Evolutionary conservation across 1,284 basidiomycete species (phyloP).

Genomic region (Phylloporus sp.): DNA sequence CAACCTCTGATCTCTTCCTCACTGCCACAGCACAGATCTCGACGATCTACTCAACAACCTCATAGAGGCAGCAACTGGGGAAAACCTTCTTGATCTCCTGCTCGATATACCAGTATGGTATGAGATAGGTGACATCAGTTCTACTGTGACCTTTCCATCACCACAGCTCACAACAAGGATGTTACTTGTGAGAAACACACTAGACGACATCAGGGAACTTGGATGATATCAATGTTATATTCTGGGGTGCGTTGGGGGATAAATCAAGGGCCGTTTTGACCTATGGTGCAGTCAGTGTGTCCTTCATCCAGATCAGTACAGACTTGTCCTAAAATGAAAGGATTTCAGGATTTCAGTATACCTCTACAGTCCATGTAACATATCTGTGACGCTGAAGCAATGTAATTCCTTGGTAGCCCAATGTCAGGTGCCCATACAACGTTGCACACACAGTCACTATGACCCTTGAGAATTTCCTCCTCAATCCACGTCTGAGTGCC

Average conservation of each 20-base stretch:
- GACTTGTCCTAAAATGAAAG: constrained; percentile 70
- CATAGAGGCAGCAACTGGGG: no score
- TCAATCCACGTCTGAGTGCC: constrained; percentile 85
- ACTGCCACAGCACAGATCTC: no score
- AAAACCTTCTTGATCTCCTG: no score
- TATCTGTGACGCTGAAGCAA: constrained; percentile 94
- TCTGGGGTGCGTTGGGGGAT: constrained; percentile 46
- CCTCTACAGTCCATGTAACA: background rate
- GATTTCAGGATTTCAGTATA: background rate
- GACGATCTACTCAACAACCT: no score
- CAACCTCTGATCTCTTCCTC: no score
- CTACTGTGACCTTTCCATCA: constrained; percentile 89
- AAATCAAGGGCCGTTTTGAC: constrained; percentile 87
- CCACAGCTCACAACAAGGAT: constrained; percentile 97
- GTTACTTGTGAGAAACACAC: constrained; percentile 97
- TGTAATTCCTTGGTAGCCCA: constrained; percentile 91
- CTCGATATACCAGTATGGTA: no score
- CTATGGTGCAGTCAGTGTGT: constrained; percentile 81
- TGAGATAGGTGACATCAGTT: no score
- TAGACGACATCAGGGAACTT: constrained; percentile 97
- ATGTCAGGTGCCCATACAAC: constrained; percentile 98
- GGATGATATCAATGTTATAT: constrained; percentile 45
- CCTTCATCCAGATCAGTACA: constrained; percentile 94
- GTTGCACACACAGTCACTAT: constrained; percentile 97
- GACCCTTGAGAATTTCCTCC: constrained; percentile 88